phyloP scores from a whole-genome alignment of 169 alveolate genomes.

The Cryptosporidium bovis region DNA sequence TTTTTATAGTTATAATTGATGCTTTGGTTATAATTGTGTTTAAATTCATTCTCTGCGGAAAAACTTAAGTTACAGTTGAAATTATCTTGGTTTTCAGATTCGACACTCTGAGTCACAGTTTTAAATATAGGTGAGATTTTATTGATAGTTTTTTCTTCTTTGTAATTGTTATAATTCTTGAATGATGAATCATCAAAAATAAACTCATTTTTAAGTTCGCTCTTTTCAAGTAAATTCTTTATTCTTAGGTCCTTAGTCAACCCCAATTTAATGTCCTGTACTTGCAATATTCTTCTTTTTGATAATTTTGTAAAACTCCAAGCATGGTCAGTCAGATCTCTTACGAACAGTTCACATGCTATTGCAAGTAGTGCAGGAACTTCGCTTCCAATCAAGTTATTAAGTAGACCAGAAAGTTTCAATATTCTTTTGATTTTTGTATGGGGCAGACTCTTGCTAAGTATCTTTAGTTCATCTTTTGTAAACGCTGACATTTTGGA shows the following conservation, averaged over 20 bases:
- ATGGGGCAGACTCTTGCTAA: conserved; percentile 52
- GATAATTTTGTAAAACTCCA: conserved; percentile 48
- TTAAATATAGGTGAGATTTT: too few relatives aligned
- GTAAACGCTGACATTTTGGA: background rate
- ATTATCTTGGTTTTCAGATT: too few relatives aligned
- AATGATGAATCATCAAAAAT: background rate
- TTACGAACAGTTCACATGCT: conserved; percentile 51
- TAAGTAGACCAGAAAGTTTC: conserved; percentile 34
- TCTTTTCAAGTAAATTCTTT: conserved; percentile 1
- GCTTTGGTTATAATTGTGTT: too few relatives aligned
- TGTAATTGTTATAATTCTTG: background rate
- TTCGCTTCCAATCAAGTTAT: conserved; percentile 48
- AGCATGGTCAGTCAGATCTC: conserved; percentile 32
- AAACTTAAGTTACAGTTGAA: too few relatives aligned
- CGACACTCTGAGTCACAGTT: too few relatives aligned
- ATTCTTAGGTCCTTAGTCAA: conserved; percentile 20
- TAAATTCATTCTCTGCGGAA: too few relatives aligned
- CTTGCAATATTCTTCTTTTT: conserved; percentile 38
- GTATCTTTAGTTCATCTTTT: conserved; percentile 37
- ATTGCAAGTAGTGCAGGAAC: conserved; percentile 63
- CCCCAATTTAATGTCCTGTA: conserved; percentile 33
- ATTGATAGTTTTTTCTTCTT: too few relatives aligned
- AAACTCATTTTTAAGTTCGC: background rate
- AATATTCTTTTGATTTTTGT: conserved; percentile 42
- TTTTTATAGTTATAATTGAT: too few relatives aligned